phyloP scores from a whole-genome alignment of 2,329 filamentous ascomycete genomes.

The Cordyceps javanica region DNA sequence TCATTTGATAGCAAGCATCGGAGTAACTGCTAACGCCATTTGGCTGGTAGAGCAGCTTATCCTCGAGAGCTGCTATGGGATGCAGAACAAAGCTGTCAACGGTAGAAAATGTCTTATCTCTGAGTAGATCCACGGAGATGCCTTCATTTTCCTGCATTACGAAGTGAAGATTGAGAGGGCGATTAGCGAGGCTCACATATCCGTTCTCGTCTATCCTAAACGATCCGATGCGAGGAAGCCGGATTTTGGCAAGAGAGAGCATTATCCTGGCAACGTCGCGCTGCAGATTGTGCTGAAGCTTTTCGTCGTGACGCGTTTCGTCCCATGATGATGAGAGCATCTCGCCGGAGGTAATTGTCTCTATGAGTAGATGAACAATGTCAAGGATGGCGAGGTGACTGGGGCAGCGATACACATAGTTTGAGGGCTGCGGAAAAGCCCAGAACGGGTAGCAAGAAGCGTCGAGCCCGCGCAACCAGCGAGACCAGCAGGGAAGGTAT shows the following conservation, averaged over 20 bases:
- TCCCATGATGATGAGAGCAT: not conserved
- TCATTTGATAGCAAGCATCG: not conserved
- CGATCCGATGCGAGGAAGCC: not conserved
- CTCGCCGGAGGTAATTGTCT: not conserved
- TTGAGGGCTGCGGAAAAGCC: not conserved
- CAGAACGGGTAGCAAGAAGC: not conserved
- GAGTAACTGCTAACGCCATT: not conserved
- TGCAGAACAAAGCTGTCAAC: not conserved
- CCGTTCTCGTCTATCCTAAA: not conserved
- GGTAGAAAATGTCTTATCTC: not conserved
- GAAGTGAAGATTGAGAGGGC: not conserved
- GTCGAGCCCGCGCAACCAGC: not conserved
- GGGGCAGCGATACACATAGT: not conserved
- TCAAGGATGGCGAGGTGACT: not conserved
- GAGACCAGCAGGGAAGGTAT: not conserved
- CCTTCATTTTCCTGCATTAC: not conserved
- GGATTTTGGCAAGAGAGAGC: not conserved
- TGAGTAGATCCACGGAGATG: not conserved
- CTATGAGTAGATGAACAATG: not conserved
- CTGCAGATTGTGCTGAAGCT: not conserved
- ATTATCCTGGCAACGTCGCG: not conserved
- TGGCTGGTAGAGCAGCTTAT: not conserved
- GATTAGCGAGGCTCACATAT: not conserved
- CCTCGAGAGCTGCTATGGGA: not conserved
- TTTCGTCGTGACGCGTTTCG: not conserved